These are phyloP conservation scores for Neocucurbitaria cava DNA, from an alignment of 2,329 filamentous ascomycete genomes.

Conservation along the genomic window DNA sequence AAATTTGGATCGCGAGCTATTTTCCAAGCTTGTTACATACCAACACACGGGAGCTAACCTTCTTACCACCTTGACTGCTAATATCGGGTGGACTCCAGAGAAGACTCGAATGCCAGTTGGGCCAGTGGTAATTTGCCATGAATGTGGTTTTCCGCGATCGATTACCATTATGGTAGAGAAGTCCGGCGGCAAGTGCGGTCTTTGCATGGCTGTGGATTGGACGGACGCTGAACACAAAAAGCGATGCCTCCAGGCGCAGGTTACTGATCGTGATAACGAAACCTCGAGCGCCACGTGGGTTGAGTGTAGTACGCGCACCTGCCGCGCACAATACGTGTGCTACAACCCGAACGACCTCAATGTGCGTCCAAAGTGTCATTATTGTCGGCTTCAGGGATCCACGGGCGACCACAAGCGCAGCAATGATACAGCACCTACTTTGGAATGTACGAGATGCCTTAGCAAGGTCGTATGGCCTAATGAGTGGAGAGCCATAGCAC, in stretches of 20 bases:
- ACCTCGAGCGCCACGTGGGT: constrained; percentile 53
- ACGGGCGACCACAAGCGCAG: constrained; percentile 2
- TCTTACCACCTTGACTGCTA: constrained; percentile 53
- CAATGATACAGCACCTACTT: constrained; percentile 44
- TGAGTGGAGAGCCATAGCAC: constrained; percentile 46
- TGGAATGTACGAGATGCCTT: constrained; percentile 56
- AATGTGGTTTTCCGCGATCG: constrained; percentile 56
- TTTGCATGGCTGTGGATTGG: constrained; percentile 44
- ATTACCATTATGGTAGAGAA: constrained; percentile 57
- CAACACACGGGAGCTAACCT: constrained; percentile 57
- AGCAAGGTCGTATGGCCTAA: constrained; percentile 58
- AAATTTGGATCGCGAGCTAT: constrained; percentile 50
- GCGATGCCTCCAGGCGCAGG: constrained; percentile 27
- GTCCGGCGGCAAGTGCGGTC: constrained; percentile 49
- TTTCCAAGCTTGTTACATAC: constrained; percentile 56
- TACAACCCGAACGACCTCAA: constrained; percentile 54
- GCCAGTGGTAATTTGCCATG: constrained; percentile 51
- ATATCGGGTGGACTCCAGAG: constrained; percentile 55
- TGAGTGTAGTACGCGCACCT: constrained; percentile 54
- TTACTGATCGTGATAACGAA: constrained; percentile 40
- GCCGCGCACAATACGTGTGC: constrained; percentile 60
- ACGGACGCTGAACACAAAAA: constrained; percentile 25
- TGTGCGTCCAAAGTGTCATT: constrained; percentile 58
- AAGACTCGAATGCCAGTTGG: constrained; percentile 56
- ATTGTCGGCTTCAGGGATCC: constrained; percentile 49